Evolutionary conservation across 108 stramenopile genomes (phyloP).

Genomic region (Cyclostephanos tholiformis): DNA sequence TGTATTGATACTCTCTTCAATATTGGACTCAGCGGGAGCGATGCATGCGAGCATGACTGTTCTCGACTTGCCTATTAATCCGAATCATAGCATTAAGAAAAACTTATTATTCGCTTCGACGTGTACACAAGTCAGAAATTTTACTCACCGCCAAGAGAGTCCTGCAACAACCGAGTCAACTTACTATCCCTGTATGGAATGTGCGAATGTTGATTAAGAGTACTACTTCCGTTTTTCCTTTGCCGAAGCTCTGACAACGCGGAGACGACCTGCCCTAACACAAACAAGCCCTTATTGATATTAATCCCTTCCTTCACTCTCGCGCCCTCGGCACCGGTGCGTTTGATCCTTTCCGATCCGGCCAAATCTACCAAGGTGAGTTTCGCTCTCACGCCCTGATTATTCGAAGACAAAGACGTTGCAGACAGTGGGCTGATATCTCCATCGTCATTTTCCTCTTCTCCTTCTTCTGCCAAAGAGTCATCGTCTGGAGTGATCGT

Average conservation of each 20-base stretch:
- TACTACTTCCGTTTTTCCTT: not conserved
- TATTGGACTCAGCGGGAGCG: slow-evolving; percentile 67
- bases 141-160: not conserved
- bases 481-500: slow-evolving; percentile 42
- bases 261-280: slow-evolving; percentile 68
- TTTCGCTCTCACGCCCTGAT: slow-evolving; percentile 12
- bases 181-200: slow-evolving; percentile 97
- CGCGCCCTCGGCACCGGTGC: slow-evolving; percentile 70
- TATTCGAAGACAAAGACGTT: not conserved
- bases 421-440: slow-evolving; percentile 18
- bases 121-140: no score
- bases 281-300: slow-evolving; percentile 89
- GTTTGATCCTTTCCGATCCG: slow-evolving; percentile 77
- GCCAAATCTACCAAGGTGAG: slow-evolving; percentile 61
- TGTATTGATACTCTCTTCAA: slow-evolving; percentile 90
- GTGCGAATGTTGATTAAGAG: slow-evolving; percentile 11
- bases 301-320: slow-evolving; percentile 85
- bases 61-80: slow-evolving; percentile 69
- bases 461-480: no score
- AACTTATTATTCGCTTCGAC: no score
- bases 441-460: slow-evolving; percentile 9
- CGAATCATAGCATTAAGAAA: no score
- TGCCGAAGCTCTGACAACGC: slow-evolving; percentile 52
- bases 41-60: slow-evolving; percentile 86
- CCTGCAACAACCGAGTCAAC: slow-evolving; percentile 36